phyloP scores from a whole-genome alignment of 176 grass and related monocot species.

The Calamus simplicifolius region DNA sequence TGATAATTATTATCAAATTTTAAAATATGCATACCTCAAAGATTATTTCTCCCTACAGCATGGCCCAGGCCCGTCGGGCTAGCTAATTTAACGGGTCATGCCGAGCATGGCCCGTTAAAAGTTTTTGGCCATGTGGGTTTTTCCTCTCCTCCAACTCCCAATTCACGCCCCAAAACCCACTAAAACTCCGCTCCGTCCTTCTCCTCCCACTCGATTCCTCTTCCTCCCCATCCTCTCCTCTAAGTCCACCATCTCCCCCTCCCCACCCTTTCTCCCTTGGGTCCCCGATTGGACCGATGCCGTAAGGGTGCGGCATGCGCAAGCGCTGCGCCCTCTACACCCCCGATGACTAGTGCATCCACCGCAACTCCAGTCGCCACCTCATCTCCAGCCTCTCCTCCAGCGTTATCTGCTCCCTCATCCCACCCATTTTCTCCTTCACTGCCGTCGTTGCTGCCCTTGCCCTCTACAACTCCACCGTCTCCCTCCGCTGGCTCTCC shows the following conservation, averaged over 20 bases:
- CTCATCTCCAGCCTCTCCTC: slow-evolving; percentile 69
- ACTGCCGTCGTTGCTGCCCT: slow-evolving; percentile 69
- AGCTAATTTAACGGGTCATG: too few relatives aligned
- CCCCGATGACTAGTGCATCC: slow-evolving; percentile 46
- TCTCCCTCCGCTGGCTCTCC: slow-evolving; percentile 26
- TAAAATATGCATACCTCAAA: too few relatives aligned
- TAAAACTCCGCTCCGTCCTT: background rate
- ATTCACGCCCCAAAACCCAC: background rate
- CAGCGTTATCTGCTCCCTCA: slow-evolving; percentile 76
- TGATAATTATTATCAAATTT: too few relatives aligned
- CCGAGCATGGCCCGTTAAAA: too few relatives aligned
- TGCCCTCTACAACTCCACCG: slow-evolving; percentile 64
- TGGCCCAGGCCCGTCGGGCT: too few relatives aligned
- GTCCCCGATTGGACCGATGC: slow-evolving; percentile 75
- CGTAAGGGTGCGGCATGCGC: slow-evolving; percentile 54
- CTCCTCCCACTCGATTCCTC: background rate
- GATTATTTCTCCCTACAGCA: too few relatives aligned
- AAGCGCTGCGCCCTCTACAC: slow-evolving; percentile 58
- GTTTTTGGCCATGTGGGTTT: too few relatives aligned
- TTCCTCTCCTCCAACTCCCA: background rate
- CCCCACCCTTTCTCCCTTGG: background rate
- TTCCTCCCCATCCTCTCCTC: slow-evolving; percentile 1
- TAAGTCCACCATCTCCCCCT: background rate
- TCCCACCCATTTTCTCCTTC: slow-evolving; percentile 62
- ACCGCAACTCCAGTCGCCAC: slow-evolving; percentile 86